Evolutionary conservation across 768 basidiomycete genomes (phyloP).

Genomic region (Termitomyces sp.): DNA sequence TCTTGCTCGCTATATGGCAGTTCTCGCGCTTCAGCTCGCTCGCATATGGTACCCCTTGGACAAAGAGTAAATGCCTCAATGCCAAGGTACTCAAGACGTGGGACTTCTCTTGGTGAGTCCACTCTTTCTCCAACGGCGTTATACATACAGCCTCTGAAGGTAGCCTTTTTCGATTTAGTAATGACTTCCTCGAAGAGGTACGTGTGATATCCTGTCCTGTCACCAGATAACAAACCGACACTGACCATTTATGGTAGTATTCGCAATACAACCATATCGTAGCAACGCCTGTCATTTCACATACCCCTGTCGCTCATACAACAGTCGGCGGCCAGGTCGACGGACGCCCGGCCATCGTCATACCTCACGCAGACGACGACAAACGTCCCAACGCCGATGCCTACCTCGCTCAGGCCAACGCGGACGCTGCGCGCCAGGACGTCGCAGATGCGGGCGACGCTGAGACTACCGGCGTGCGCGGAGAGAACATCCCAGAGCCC

Average conservation of each 20-base stretch:
- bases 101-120: conserved; percentile 86
- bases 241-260: conserved; percentile 38
- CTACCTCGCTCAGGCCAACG: not conserved
- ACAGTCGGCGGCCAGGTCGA: conserved; percentile 48
- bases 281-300: conserved; percentile 34
- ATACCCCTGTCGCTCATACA: conserved; percentile 33
- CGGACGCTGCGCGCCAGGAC: conserved; percentile 7
- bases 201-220: conserved; percentile 29
- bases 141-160: not conserved
- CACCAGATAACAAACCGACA: not conserved
- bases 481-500: conserved; percentile 59
- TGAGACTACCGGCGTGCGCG: conserved; percentile 27
- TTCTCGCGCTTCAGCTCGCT: conserved; percentile 79
- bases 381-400: conserved; percentile 9
- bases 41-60: conserved; percentile 85
- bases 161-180: conserved; percentile 30
- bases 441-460: conserved; percentile 9
- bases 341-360: conserved; percentile 52
- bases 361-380: conserved; percentile 31
- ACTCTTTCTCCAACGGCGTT: not conserved
- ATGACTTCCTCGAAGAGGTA: conserved; percentile 67
- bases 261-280: conserved; percentile 41
- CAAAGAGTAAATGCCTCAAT: conserved; percentile 65
- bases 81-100: conserved; percentile 90
- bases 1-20: conserved; percentile 72